Evolutionary conservation across 2,329 filamentous ascomycete genomes (phyloP).

Genomic region (Phoma herbarum): DNA sequence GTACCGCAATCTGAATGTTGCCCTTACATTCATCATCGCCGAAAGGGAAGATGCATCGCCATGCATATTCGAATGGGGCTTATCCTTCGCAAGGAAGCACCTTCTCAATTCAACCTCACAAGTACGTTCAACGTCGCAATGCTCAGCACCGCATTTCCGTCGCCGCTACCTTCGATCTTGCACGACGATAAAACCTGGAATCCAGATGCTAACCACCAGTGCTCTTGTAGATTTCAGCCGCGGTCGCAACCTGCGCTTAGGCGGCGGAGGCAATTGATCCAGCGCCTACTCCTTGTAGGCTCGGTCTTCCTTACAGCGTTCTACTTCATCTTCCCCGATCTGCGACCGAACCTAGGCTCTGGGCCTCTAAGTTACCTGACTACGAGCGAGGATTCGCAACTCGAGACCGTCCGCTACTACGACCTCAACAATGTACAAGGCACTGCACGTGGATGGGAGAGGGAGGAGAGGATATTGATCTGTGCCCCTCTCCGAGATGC

Average conservation of each 20-base stretch:
- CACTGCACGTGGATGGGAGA: conserved; percentile 91
- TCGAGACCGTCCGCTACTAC: conserved; percentile 97
- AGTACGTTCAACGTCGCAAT: conserved; percentile 64
- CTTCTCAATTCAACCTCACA: conserved; percentile 89
- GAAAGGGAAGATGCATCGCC: conserved; percentile 81
- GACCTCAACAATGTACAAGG: conserved; percentile 92
- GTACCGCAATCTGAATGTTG: conserved; percentile 61
- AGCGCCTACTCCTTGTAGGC: conserved; percentile 69
- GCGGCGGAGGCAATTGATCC: conserved; percentile 75
- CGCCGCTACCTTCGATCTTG: conserved; percentile 29
- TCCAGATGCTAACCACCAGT: conserved; percentile 44
- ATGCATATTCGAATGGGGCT: conserved; percentile 83
- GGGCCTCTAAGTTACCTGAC: conserved; percentile 74
- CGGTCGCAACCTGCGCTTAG: conserved; percentile 77
- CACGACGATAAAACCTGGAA: conserved; percentile 29
- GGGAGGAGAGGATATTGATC: conserved; percentile 92
- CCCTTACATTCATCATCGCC: conserved; percentile 66
- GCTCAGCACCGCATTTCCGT: conserved; percentile 31
- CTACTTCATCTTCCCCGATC: conserved; percentile 79
- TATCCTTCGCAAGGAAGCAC: conserved; percentile 74
- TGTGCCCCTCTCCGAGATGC: conserved; percentile 96
- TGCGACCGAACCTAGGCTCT: conserved; percentile 69
- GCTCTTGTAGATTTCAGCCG: conserved; percentile 76
- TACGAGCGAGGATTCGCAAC: conserved; percentile 73
- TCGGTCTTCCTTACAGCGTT: conserved; percentile 67